These are phyloP conservation scores for Pezicula carpinea DNA, from an alignment of 2,329 filamentous ascomycete genomes.

Conservation along the genomic window DNA sequence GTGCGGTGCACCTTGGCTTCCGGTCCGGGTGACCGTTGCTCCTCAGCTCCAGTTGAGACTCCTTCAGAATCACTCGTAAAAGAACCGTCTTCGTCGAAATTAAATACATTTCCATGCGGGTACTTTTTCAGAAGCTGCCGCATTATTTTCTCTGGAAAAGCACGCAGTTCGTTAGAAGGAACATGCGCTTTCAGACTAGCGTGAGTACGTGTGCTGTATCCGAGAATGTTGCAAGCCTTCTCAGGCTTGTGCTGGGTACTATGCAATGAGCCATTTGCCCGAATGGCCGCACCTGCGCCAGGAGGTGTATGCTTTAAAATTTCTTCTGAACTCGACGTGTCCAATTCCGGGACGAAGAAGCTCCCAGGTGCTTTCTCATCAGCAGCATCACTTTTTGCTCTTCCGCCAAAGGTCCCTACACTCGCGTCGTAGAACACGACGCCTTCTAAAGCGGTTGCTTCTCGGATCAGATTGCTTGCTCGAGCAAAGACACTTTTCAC, in stretches of 20 bases:
- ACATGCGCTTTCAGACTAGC: constrained; percentile 23
- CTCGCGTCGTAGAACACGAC: constrained; percentile 26
- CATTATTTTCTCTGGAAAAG: constrained; percentile 21
- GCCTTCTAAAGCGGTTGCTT: constrained; percentile 26
- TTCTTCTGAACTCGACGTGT: constrained; percentile 23
- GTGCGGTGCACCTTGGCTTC: constrained; percentile 8
- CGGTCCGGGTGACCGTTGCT: constrained; percentile 2
- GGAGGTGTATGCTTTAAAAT: constrained; percentile 13
- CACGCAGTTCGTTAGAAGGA: constrained; percentile 14
- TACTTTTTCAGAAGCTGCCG: constrained; percentile 26
- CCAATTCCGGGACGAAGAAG: constrained; percentile 10
- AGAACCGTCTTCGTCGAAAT: constrained; percentile 28
- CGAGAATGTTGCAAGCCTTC: constrained; percentile 24
- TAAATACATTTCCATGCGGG: constrained; percentile 29
- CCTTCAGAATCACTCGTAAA: constrained; percentile 21
- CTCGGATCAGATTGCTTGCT: constrained; percentile 27
- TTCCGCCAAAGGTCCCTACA: constrained; percentile 23
- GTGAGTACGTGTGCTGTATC: constrained; percentile 23
- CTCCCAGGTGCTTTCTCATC: constrained; percentile 21
- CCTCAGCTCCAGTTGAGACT: neutral
- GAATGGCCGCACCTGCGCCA: constrained; percentile 9
- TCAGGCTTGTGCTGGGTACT: constrained; percentile 4
- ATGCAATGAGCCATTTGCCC: constrained; percentile 2
- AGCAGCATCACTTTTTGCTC: constrained; percentile 16
- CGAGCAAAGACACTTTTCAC: constrained; percentile 22